These are phyloP conservation scores for Populus pruinosa DNA, from an alignment of 345 rosid species.

Conservation along the genomic window DNA sequence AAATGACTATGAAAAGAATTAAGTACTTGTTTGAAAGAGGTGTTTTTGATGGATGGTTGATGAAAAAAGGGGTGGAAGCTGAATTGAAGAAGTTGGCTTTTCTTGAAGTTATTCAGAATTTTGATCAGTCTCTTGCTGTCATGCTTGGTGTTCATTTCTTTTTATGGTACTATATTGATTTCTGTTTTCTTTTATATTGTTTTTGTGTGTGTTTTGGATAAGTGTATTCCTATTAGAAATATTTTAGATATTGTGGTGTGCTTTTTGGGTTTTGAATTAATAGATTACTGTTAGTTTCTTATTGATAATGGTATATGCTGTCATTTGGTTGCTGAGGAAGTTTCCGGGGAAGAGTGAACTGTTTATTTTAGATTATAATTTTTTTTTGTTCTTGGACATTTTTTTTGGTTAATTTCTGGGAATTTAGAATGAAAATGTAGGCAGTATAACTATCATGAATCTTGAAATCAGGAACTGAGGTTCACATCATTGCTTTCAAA, in stretches of 20 bases:
- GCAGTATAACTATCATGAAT: neutral
- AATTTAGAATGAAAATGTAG: neutral
- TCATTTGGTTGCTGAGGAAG: neutral
- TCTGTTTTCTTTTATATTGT: neutral
- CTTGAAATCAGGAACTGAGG: neutral
- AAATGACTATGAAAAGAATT: slow-evolving; percentile 72
- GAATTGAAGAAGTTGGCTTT: slow-evolving; percentile 62
- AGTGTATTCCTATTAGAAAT: neutral
- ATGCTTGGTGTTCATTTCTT: slow-evolving; percentile 85
- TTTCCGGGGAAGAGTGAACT: neutral
- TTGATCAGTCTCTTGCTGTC: slow-evolving; percentile 65
- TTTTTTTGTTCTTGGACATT: neutral
- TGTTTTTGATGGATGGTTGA: slow-evolving; percentile 73
- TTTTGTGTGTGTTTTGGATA: neutral
- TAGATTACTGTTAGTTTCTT: neutral
- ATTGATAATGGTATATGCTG: neutral
- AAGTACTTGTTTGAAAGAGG: slow-evolving; percentile 54
- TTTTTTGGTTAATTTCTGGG: neutral
- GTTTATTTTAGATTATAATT: neutral
- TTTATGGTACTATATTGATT: slow-evolving; percentile 47
- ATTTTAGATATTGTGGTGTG: neutral
- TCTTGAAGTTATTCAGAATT: slow-evolving; percentile 51
- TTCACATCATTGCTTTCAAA: neutral
- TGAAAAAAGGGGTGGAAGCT: slow-evolving; percentile 45
- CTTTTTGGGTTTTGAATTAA: neutral